Evolutionary conservation across 2,329 filamentous ascomycete genomes (phyloP).

Genomic region (Penicillium frequentans): DNA sequence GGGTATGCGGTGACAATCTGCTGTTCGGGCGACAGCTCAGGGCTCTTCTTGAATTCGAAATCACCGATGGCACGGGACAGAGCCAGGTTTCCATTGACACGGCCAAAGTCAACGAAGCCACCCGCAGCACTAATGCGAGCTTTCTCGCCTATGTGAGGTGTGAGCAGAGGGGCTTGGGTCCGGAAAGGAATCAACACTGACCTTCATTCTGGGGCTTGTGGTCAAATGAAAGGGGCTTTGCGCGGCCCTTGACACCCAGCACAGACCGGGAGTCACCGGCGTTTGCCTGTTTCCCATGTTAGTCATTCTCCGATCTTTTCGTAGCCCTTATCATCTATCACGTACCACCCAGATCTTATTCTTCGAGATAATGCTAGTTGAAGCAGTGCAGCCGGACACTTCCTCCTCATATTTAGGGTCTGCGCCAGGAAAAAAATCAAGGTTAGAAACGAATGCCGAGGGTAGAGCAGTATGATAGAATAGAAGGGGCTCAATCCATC

Average conservation of each 20-base stretch:
- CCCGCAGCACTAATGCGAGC: conserved; percentile 93
- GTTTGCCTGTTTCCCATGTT: conserved; percentile 69
- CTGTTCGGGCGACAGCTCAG: conserved; percentile 93
- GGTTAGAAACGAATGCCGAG: neutral
- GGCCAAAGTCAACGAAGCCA: conserved; percentile 96
- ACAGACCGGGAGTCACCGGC: conserved; percentile 95
- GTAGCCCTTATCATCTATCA: conserved; percentile 29
- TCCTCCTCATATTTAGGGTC: conserved; percentile 97
- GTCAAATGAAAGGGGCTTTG: conserved; percentile 97
- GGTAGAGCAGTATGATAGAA: conserved; percentile 12
- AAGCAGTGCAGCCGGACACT: conserved; percentile 95
- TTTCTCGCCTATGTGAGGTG: conserved; percentile 72
- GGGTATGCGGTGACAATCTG: conserved; percentile 98
- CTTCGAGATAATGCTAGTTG: conserved; percentile 82
- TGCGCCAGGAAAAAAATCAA: conserved; percentile 40
- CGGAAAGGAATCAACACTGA: conserved; percentile 39
- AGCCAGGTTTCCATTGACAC: conserved; percentile 96
- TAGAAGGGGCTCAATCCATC: neutral
- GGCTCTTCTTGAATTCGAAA: conserved; percentile 99
- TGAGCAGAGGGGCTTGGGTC: neutral
- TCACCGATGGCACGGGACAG: conserved; percentile 96
- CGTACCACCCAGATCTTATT: conserved; percentile 94
- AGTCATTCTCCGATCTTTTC: conserved; percentile 14
- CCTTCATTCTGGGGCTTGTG: conserved; percentile 99
- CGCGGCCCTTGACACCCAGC: conserved; percentile 91